phyloP scores from a whole-genome alignment of 257 asterid species.

The Ilex aquifolium region DNA sequence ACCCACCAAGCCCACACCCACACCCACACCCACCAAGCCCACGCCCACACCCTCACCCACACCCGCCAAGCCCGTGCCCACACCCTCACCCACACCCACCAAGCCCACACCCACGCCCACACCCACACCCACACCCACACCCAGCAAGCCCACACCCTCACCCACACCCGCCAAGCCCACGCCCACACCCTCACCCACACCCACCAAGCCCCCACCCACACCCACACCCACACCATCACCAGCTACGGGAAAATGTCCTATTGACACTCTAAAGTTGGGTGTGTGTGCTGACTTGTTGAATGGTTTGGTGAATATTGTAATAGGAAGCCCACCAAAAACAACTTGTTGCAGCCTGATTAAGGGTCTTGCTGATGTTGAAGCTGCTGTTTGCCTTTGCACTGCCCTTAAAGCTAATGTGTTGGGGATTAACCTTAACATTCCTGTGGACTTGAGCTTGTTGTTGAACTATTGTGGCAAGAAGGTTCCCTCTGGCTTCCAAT shows the following conservation, averaged over 20 bases:
- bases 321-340: not conserved
- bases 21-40: no score
- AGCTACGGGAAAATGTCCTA: not conserved
- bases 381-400: slow-evolving; percentile 2
- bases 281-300: not conserved
- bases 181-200: not conserved
- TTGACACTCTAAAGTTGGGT: not conserved
- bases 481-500: not conserved
- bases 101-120: not conserved
- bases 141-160: not conserved
- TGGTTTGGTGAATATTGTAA: not conserved
- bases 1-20: no score
- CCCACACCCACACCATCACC: not conserved
- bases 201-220: not conserved
- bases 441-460: not conserved
- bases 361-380: not conserved
- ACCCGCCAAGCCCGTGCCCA: no score
- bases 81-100: no score
- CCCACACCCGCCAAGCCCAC: not conserved
- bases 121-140: not conserved
- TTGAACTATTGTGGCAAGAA: not conserved
- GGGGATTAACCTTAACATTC: not conserved
- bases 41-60: no score
- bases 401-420: not conserved
- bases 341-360: not conserved